Evolutionary conservation across 208 protist species (phyloP), one percentile per base, ranked within the genome.

Genomic region (Crithidia expoeki): DNA sequence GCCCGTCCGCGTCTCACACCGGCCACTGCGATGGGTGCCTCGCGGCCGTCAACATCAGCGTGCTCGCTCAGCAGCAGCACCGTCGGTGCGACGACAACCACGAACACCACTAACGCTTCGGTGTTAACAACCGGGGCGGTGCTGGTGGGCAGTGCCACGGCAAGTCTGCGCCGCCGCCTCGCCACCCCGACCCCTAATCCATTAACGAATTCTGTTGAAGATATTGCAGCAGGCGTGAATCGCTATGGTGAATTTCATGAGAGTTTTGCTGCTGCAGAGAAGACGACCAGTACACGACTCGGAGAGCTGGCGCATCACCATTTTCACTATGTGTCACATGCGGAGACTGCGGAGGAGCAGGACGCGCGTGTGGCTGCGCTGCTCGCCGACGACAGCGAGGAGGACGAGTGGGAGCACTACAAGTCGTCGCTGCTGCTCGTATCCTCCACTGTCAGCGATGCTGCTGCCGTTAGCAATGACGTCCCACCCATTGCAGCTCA

Each of bases 371-470:
- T 77, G 0, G 63, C 63, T 12, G 72, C 72, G 57, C 57, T 77
- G 57, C 50, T 77, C 21, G 64, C 64, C 19, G 58, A 72, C 42
- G 72, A 77, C 72, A 77, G 72, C 27, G 72, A 77, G 23, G 85
- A 91, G 30, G 84, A 90, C 10, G 85, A 92, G 50, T 92, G 81
- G 81, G 85, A 90, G 28, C 28, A 61, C 30, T 86, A 81, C 62
- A 88, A 89, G 68, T 33, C 71, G 5, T 52, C 64, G 11, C 65
- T 81, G 58, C 50, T 76, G 19, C 36, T 73, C 12, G n/a, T 9
- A 5, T 47, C 42, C 3, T 47, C 42, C 3, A n/a, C 42, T 17
- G 14, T 9, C 16, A n/a, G 3, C 16, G 47, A 30, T 25, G 34
- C 50, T 57, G 23, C 58, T 19, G 27, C 25, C n/a, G 33, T 28